Percentiles rank a stretch among this genome's conserved stretches.
Conservation (phyloP, 305 asterid species). For the Fraxinus dipetala region DNA sequence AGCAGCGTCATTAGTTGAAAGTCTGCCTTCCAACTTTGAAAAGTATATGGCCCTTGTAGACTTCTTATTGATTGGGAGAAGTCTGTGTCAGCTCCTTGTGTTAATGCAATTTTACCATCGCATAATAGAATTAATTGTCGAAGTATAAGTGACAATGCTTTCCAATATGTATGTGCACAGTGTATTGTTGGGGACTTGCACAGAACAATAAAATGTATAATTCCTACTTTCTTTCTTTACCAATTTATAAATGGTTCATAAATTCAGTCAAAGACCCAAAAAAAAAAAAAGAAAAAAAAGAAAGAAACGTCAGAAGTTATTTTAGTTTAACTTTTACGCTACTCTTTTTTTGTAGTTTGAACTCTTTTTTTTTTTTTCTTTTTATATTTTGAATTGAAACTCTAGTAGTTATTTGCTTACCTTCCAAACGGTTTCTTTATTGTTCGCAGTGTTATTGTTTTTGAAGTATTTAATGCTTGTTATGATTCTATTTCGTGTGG, state of each 20-base stretch:
- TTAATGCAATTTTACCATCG: not conserved
- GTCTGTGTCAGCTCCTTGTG: not conserved
- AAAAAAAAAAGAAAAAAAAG: not conserved
- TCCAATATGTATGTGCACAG: not conserved
- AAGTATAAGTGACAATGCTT: not conserved
- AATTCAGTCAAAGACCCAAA: not conserved
- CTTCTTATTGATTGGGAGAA: not conserved
- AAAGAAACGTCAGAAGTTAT: not conserved
- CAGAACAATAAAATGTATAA: not conserved
- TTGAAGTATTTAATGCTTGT: not conserved
- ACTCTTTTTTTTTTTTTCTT: not conserved
- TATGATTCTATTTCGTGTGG: not conserved
- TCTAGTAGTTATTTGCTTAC: not conserved
- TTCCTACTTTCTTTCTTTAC: not conserved
- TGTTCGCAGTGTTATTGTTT: not conserved
- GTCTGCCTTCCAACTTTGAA: slow-evolving; percentile 21
- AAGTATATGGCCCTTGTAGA: not conserved
- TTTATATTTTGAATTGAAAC: not conserved
- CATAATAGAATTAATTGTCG: not conserved
- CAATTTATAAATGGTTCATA: not conserved
- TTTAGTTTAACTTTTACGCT: not conserved
- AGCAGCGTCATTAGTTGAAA: slow-evolving; percentile 27
- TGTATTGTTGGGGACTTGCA: not conserved
- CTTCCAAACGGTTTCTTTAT: not conserved
- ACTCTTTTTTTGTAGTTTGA: not conserved